A percentile compares a stretch with the other conserved stretches of the same genome.
These are phyloP conservation scores for Zymoseptoria pseudotritici DNA, from an alignment of 2,329 filamentous ascomycete genomes.

Conservation along the genomic window DNA sequence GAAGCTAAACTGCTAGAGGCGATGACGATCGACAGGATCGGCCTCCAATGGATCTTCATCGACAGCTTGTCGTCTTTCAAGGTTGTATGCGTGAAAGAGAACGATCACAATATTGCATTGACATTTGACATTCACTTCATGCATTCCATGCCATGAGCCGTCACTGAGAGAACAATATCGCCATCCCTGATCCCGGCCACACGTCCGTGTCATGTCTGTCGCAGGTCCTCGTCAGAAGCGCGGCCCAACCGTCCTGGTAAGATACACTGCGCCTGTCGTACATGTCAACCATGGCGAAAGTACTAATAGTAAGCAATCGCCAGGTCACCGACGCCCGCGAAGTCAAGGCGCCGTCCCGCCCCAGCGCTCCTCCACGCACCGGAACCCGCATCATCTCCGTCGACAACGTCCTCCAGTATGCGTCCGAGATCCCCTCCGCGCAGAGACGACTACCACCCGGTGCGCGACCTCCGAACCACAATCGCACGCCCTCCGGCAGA, in stretches of 20 bases:
- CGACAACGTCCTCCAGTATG: constrained; percentile 90
- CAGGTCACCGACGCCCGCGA: constrained; percentile 21
- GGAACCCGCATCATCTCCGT: constrained; percentile 72
- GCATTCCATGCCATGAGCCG: too few species aligned
- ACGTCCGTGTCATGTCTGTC: constrained; percentile 8
- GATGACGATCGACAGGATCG: too few species aligned
- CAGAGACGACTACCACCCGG: constrained; percentile 69
- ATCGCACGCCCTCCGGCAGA: constrained; percentile 42
- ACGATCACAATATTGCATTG: not conserved
- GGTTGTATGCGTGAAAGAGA: too few species aligned
- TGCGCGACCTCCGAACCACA: constrained; percentile 41
- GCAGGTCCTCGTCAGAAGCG: constrained; percentile 16
- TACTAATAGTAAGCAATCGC: constrained; percentile 5
- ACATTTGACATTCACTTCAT: not conserved
- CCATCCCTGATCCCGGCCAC: not conserved
- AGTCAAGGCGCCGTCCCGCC: constrained; percentile 1
- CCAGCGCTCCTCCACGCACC: constrained; percentile 11
- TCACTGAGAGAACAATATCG: not conserved
- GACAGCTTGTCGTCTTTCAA: too few species aligned
- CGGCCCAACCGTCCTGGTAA: constrained; percentile 15
- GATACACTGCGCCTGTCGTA: not conserved
- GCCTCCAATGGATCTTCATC: too few species aligned
- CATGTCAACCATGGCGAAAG: constrained; percentile 6
- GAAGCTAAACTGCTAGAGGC: too few species aligned
- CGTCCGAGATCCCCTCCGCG: constrained; percentile 89